Conservation (phyloP, 495 filamentous ascomycete genomes). For the Articulospora tetracladia region DNA sequence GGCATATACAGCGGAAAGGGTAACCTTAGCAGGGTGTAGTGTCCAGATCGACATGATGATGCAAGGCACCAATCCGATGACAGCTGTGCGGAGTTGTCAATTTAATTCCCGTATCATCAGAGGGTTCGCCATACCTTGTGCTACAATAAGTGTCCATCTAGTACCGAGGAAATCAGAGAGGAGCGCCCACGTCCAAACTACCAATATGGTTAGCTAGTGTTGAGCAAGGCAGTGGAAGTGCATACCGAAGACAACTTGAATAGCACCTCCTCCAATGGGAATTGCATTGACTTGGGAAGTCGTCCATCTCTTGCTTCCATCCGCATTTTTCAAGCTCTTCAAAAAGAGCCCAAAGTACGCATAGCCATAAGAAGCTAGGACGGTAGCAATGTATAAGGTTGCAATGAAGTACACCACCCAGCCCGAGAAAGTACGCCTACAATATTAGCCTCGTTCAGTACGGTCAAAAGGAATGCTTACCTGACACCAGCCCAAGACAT, state of each 20-base stretch:
- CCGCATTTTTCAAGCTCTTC: conserved; percentile 30
- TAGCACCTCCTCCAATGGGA: conserved; percentile 32
- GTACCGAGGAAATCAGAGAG: conserved; percentile 34
- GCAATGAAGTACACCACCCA: conserved; percentile 36
- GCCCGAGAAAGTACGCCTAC: conserved; percentile 29
- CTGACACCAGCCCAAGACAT: conserved; percentile 34
- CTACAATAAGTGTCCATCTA: conserved; percentile 33
- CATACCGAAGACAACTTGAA: conserved; percentile 30
- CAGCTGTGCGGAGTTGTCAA: conserved; percentile 2
- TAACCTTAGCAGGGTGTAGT: conserved; percentile 25
- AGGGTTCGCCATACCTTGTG: conserved; percentile 17
- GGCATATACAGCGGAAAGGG: conserved; percentile 32
- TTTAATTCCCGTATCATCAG: not conserved
- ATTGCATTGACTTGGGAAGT: conserved; percentile 35
- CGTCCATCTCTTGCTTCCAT: conserved; percentile 32
- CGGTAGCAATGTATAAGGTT: conserved; percentile 33
- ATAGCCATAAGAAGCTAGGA: conserved; percentile 35
- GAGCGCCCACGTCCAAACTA: conserved; percentile 38
- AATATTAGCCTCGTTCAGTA: not conserved
- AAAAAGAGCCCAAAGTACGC: conserved; percentile 38
- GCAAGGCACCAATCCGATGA: conserved; percentile 34
- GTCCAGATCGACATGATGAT: conserved; percentile 39
- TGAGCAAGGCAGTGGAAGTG: not conserved
- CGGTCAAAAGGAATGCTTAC: conserved; percentile 9
- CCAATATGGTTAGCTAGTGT: not conserved